Evolutionary conservation across 306 rosid genomes (phyloP), one percentile per base, ranked within the genome.

Genomic region (Pachyrhizus erosus): DNA sequence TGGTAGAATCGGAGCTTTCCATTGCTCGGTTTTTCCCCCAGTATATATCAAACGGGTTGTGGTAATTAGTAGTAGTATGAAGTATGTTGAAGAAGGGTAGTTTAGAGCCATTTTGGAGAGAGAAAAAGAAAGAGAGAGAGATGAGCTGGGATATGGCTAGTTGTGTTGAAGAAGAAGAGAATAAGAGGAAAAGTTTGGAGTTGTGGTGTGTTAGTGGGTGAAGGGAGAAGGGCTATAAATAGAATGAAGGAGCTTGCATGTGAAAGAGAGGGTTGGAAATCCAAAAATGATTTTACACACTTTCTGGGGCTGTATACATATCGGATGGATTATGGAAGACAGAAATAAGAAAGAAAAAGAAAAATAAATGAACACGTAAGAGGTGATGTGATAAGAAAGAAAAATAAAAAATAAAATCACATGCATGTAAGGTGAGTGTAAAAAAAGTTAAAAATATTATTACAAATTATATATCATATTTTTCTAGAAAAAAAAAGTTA

Each of bases 41-140:
- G 88, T 81, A 71, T 84, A 66, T 70, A 75, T 86, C 76, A 89
- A 65, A 57, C 42, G 79, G 88, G 80, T 78, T n/a, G 75, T 82
- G 81, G 70, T 79, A 65, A 84, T n/a, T 21, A 91, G 5, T 9
- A 87, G 39, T 2, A 88, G 34, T 26, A 80, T 42, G 67, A 83
- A 75, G 75, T 61, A 76, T 46, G 84, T 73, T 9, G 75, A 52
- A 68, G 68, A 66, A 8, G 78, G 78, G 81, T 77, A 55, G 11
- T 49, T 81, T 34, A 79, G 77, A 8, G 84, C 83, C 96, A 91
- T 92, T 73, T 40, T 83, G 7, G 67, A 62, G 33, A 67, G 18
- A 61, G 3, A 42, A 34, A 80, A 45, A 18, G 43, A 70, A 73
- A 33, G 42, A 71, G 65, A 65, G 42, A 52, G 13, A 20, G n/a